Evolutionary conservation across 805 yeast genomes (phyloP).

Genomic region (Saccharomycopsis sp.): DNA sequence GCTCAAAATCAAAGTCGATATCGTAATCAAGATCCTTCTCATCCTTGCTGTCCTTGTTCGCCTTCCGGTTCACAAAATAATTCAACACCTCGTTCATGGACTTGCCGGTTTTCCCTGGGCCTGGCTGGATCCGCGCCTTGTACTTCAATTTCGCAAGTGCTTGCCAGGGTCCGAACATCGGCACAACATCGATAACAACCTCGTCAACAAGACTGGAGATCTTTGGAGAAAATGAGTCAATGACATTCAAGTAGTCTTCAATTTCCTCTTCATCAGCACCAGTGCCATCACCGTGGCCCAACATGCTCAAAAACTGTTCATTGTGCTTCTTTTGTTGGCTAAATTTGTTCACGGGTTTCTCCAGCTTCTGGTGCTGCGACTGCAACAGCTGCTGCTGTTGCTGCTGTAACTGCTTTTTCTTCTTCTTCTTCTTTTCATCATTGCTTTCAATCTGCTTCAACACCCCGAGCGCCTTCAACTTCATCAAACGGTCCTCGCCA

Average conservation of each 20-base stretch:
- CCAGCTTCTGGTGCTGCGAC: too few relatives aligned
- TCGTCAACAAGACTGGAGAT: conserved; percentile 36
- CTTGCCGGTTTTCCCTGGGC: conserved; percentile 78
- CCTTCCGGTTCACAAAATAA: conserved; percentile 43
- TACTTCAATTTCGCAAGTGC: conserved; percentile 66
- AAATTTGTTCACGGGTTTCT: background rate
- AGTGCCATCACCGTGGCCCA: too few relatives aligned
- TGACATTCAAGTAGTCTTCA: conserved; percentile 33
- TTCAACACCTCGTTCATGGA: conserved; percentile 61
- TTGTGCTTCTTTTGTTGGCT: conserved; percentile 18
- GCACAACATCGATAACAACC: conserved; percentile 53
- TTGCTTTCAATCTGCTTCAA: conserved; percentile 45
- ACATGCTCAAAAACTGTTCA: conserved; percentile 19
- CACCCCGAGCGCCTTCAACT: conserved; percentile 81
- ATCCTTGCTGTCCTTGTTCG: conserved; percentile 28
- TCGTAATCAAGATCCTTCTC: conserved; percentile 26
- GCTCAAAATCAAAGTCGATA: conserved; percentile 65
- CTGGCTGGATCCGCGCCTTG: conserved; percentile 76
- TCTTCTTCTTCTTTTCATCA: conserved; percentile 30
- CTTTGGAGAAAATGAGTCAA: conserved; percentile 30
- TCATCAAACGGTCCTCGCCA: conserved; percentile 67
- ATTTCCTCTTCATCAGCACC: conserved; percentile 11
- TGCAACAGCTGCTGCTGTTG: conserved; percentile 26
- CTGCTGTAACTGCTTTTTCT: conserved; percentile 23
- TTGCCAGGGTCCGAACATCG: conserved; percentile 91